Evolutionary conservation across 352 stramenopile genomes (phyloP), one percentile per base, ranked within the genome.

Genomic region (Elongisporangium prolatum): DNA sequence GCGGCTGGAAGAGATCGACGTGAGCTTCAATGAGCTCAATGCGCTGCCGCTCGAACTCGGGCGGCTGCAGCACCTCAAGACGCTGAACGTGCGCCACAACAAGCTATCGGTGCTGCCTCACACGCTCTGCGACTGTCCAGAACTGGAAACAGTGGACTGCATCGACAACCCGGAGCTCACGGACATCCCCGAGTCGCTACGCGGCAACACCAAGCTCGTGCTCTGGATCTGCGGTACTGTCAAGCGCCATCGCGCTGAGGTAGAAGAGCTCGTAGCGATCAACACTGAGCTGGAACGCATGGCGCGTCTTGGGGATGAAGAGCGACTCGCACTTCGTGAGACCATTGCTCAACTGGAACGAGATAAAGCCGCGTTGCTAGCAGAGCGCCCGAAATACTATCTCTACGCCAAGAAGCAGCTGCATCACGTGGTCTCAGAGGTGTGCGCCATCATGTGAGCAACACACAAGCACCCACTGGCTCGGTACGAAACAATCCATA

Each of bases 191-290:
- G 80, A 89, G 68, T 80, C 75, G 2, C 57, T 93, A 17, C 77
- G 75, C 1, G 71, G 74, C 61, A 91, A 87, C 60, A 90, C 80
- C 9, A 75, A 76, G 57, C 73, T 93, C 37, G 80, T 91, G 57
- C 59, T 93, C 10, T 93, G 83, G 83, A 89, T 93, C 67, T 93
- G 77, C 65, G 69, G 69, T 34, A 88, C 71, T n/a, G 72, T 86
- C n/a, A 90, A 91, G 72, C 70, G 67, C 16, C 83, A 93, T 60
- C 66, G 69, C 48, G 59, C 57, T 2, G 73, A 89, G 55, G 80
- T 93, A 38, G 54, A 74, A 25, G 75, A 89, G 72, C 77, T 93
- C 47, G 74, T 85, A n/a, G 71, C 67, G 21, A 90, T 93, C 77
- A 90, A 90, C 62, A 63, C 61, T 22, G 80, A 93, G 52, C 54